Evolutionary conservation across 768 basidiomycete species (phyloP).

Genomic region (Tulasnella sp.): DNA sequence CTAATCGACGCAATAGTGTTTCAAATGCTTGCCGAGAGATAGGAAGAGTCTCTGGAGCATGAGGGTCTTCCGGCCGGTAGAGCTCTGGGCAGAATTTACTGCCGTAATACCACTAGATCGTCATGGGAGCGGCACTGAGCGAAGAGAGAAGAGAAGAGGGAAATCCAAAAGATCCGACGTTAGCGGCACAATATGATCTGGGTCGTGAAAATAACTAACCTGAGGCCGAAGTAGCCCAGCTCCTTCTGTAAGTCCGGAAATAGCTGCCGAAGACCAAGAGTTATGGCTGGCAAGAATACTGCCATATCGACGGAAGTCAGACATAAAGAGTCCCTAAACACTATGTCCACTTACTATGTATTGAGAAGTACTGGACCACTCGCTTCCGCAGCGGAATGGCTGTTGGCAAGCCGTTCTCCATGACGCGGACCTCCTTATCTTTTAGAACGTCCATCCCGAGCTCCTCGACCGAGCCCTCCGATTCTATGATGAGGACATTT

Average conservation of each 20-base stretch:
- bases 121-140: too few species aligned
- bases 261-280: constrained; percentile 18
- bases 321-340: too few species aligned
- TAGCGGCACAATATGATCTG: too few species aligned
- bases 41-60: constrained; percentile 20
- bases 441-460: not conserved
- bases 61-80: not conserved
- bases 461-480: constrained; percentile 26
- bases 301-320: too few species aligned
- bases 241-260: constrained; percentile 23
- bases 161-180: too few species aligned
- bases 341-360: not conserved
- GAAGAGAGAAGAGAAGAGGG: too few species aligned
- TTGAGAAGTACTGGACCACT: constrained; percentile 24
- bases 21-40: constrained; percentile 25
- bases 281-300: constrained; percentile 17
- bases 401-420: constrained; percentile 19
- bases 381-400: constrained; percentile 20
- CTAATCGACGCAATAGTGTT: constrained; percentile 26
- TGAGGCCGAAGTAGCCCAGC: not conserved
- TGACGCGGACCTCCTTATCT: constrained; percentile 18
- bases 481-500: constrained; percentile 27
- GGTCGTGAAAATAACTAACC: too few species aligned
- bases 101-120: too few species aligned
- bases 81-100: not conserved